Percentiles rank a stretch among this genome's conserved stretches.
Evolutionary conservation across 306 rosid species (phyloP).

Genomic region (Lathyrus tuberosus): DNA sequence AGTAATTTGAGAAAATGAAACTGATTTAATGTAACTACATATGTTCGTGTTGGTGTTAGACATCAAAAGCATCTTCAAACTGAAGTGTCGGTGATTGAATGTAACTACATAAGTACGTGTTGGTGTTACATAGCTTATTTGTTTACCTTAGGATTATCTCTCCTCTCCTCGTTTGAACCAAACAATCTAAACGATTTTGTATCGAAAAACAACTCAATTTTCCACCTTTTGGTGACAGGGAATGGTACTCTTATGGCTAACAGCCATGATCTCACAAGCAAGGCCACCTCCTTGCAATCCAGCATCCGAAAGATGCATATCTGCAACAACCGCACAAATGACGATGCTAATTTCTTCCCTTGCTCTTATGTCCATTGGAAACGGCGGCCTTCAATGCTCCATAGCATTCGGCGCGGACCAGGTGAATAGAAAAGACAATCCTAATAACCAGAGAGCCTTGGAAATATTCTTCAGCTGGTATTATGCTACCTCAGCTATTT

Average conservation of each 20-base stretch:
- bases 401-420: conserved; percentile 26
- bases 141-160: neutral
- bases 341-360: conserved; percentile 18
- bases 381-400: conserved; percentile 27
- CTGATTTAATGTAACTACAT: too few species aligned
- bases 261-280: conserved; percentile 28
- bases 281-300: conserved; percentile 24
- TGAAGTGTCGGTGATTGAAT: too few species aligned
- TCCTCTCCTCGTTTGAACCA: neutral
- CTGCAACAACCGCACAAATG: conserved; percentile 2
- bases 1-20: too few species aligned
- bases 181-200: neutral
- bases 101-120: too few species aligned
- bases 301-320: neutral
- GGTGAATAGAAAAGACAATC: conserved; percentile 7
- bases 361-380: conserved; percentile 32
- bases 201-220: neutral
- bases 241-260: conserved; percentile 27
- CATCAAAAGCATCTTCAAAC: too few species aligned
- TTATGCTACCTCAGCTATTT: conserved; percentile 24
- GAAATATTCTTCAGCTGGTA: conserved; percentile 30
- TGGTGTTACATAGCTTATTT: too few species aligned
- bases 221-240: neutral
- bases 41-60: too few species aligned
- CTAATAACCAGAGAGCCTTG: conserved; percentile 8